These are phyloP conservation scores for Citropsis articulata DNA, from an alignment of 345 rosid genomes.

Conservation along the genomic window DNA sequence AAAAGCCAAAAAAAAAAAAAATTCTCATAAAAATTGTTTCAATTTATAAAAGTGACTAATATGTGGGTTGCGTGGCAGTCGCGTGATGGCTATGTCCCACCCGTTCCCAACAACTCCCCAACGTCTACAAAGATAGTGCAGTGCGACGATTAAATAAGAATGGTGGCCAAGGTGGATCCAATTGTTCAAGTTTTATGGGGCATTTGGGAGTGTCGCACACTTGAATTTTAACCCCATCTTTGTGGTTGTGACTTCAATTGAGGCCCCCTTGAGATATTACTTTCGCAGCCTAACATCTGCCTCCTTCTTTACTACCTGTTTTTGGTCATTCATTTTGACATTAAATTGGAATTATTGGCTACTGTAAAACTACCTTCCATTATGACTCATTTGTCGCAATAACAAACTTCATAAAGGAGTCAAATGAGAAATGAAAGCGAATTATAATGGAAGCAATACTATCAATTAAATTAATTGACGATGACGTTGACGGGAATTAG, in stretches of 20 bases:
- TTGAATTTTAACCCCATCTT: background rate
- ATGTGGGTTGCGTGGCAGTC: conserved; percentile 30
- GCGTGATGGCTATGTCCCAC: conserved; percentile 33
- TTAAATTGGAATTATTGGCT: background rate
- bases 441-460: background rate
- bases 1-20: background rate
- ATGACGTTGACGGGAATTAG: background rate
- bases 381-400: background rate
- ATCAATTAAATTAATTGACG: background rate
- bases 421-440: background rate
- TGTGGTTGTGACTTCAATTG: background rate
- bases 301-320: background rate
- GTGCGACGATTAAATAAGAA: background rate
- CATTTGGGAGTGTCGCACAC: background rate
- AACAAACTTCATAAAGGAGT: background rate
- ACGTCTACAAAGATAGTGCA: background rate
- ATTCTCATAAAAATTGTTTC: background rate
- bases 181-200: background rate
- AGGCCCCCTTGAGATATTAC: background rate
- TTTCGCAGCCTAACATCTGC: conserved; percentile 7
- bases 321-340: background rate
- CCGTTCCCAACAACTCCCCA: conserved; percentile 30
- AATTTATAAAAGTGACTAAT: background rate
- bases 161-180: background rate
- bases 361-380: background rate